Base-by-base conservation (phyloP, 108 stramenopile species). In the Stephanodiscus triporus region DNA sequence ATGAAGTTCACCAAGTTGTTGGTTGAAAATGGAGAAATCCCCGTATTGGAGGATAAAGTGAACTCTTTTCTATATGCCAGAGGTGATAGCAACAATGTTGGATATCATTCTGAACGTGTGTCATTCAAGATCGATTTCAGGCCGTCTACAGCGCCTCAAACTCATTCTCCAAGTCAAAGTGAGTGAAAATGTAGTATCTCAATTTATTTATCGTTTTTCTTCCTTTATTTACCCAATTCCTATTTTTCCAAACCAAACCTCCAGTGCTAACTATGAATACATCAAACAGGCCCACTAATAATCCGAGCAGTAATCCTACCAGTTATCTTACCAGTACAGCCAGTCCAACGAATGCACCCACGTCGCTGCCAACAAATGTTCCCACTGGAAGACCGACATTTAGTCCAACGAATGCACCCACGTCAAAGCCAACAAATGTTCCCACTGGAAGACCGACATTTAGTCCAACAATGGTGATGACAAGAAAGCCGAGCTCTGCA, bases 1-100 rank as follows among this genome's bases (percentile, higher is more conserved):
- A 38, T 91, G 78, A 68, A 24, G 16, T 91, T 88, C 63, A 85
- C 91, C 19, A 89, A 89, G 75, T 51, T 85, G 38, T 49, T 89
- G 43, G 78, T 67, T 5, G 87, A 91, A 65, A 68, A 65, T 0
- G 83, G 76, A 16, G 85, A 87, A 45, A 74, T 76, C 29, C 60
- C 80, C 4, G 86, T 91, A 38, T 50, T 64, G 13, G 43, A 43
- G 30, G 55, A 69, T 26, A 73, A 59, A 17, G 38, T 26, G 16
- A 88, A 82, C 50, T 68, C 53, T 9, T 87, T 88, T 37, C 43
- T 90, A n/a, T 72, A 56, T 26, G 85, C 89, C 16, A 50, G 47
- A 38, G 89, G 89, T 23, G 68, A 68, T 4, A 40, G 24, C 50
- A 78, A 79, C 54, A 38, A 48, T 0, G 55, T 85, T 9, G 68